Conservation (phyloP, 352 stramenopile species). For the Pythium phragmiticola region DNA sequence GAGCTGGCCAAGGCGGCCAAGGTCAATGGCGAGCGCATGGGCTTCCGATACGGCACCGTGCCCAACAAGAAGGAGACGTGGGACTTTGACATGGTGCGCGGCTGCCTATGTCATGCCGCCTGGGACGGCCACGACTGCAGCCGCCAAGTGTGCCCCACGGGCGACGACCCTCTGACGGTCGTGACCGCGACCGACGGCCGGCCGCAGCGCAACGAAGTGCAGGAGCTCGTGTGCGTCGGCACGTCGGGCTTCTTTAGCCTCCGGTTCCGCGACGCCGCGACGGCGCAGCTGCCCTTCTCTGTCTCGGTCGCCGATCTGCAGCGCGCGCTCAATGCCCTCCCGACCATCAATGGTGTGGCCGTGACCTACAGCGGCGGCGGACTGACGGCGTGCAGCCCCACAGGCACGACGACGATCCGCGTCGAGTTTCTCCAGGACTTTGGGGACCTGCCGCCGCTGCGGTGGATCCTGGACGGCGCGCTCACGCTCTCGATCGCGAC, state of each 20-base stretch:
- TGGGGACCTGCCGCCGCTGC: conserved; percentile 56
- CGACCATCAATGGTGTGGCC: conserved; percentile 46
- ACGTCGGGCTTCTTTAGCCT: conserved; percentile 65
- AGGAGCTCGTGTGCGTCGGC: conserved; percentile 68
- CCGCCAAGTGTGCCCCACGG: conserved; percentile 81
- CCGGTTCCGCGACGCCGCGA: conserved; percentile 67
- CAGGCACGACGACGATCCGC: conserved; percentile 54
- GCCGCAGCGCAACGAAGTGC: conserved; percentile 76
- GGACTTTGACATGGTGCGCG: conserved; percentile 87
- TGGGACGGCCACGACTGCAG: conserved; percentile 91
- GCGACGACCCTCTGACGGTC: conserved; percentile 83
- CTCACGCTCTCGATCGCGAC: conserved; percentile 47
- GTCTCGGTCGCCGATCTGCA: conserved; percentile 30
- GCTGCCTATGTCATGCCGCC: conserved; percentile 84
- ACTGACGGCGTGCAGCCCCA: conserved; percentile 38
- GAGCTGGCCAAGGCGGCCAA: conserved; percentile 53
- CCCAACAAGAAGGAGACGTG: conserved; percentile 86
- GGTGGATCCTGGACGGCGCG: conserved; percentile 64
- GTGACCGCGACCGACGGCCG: conserved; percentile 29
- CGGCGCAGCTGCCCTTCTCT: conserved; percentile 51
- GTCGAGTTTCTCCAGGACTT: conserved; percentile 72
- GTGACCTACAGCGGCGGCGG: conserved; percentile 45
- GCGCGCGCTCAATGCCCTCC: conserved; percentile 35
- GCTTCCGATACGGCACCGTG: conserved; percentile 59
- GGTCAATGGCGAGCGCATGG: conserved; percentile 56